Evolutionary conservation across 1,284 basidiomycete species (phyloP), one percentile per base, ranked within the genome.

Genomic region (Porphyrellus sp.): DNA sequence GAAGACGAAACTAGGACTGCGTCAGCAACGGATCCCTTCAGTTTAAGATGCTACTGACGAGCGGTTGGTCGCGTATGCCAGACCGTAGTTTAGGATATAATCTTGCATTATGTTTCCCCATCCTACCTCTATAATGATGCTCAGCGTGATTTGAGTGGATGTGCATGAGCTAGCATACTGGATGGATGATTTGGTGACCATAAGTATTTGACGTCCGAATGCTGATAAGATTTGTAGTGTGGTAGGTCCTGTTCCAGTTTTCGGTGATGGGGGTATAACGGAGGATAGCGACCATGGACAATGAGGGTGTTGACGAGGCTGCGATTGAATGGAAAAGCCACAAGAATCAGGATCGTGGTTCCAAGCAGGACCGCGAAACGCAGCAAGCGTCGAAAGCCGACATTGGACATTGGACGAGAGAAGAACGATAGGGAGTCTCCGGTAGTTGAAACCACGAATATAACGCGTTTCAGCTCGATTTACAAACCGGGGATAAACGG

Each of bases 21-120:
- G 8, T 62, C 25, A 57, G 37, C 12, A 27, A 35, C 2, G 8
- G 2, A 34, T 28, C 12, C 4, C 4, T 0, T 31, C 5, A 0
- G 6, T 12, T 11, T 24, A 9, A 2, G 21, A 48, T 23, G 21
- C 16, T 30, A 67, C 73, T 58, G 27, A 75, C 71, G 70, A 66
- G 51, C 69, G 62, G 47, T 68, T 65, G 15, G 62, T 57, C 8
- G 59, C 54, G 34, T 74, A 67, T 4, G 69, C 70, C n/a, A 75
- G 59, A 53, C 42, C 59, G 59, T 57, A 65, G 24, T 27, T 71
- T 59, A 75, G 59, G 24, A 73, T 59, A 51, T 70, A 61, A 47
- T 77, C 74, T 53, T 75, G 73, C 68, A 77, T 71, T 9, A 73
- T 60, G 49, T 75, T 77, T 5, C 68, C 74, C 73, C 70, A 76